Conservation (phyloP, 192 early-diverging fungal species). For the Umbelopsis sp. region DNA sequence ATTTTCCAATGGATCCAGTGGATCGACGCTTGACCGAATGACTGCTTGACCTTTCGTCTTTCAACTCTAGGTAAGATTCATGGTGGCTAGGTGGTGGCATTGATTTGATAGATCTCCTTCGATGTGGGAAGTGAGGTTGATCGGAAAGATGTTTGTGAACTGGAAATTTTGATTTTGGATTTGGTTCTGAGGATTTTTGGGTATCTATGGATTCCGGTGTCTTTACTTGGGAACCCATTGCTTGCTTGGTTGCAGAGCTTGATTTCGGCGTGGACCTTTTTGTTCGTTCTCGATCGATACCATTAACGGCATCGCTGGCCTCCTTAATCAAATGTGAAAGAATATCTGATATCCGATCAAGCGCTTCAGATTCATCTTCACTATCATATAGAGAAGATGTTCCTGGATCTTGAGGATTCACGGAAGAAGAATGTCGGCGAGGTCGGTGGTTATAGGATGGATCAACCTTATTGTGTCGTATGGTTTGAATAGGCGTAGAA, state of each 20-base stretch:
- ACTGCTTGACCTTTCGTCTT: neutral
- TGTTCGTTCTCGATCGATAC: neutral
- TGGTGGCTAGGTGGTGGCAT: neutral
- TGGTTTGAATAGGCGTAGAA: neutral
- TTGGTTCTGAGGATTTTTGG: no score
- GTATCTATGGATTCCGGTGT: neutral
- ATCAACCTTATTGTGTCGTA: neutral
- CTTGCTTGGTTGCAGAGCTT: neutral
- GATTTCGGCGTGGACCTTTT: neutral
- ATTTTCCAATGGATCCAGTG: conserved; percentile 1
- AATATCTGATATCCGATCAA: conserved; percentile 36
- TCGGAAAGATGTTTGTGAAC: neutral
- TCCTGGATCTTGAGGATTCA: neutral
- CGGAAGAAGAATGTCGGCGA: conserved; percentile 27
- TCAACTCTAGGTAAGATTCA: neutral
- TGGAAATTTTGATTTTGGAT: neutral
- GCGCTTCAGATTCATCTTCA: conserved; percentile 21
- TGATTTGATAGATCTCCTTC: neutral
- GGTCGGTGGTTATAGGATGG: conserved; percentile 20
- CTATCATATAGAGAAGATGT: neutral
- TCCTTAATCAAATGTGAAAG: conserved; percentile 33
- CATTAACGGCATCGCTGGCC: conserved; percentile 32
- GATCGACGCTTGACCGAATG: neutral
- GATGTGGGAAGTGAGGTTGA: neutral
- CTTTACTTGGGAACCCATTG: neutral